Evolutionary conservation across 257 asterid species (phyloP), one percentile per base, ranked within the genome.

Genomic region (Striga asiatica): DNA sequence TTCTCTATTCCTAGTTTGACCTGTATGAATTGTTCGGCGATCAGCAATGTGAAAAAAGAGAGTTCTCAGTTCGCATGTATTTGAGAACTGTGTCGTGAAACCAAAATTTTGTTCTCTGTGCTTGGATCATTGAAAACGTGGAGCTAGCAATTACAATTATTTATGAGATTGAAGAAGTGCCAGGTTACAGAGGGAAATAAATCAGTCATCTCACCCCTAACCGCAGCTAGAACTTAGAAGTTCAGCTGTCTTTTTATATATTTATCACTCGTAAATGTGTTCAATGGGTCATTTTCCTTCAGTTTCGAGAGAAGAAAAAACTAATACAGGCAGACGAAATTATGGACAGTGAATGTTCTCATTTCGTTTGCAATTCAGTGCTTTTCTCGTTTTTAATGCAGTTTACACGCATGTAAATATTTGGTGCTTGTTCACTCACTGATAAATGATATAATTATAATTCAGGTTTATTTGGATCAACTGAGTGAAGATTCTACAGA

Each of bases 391-490:
- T 9, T 53, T 3, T 63, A n/a, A n/a, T 24, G 10, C 29, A 16
- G 25, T 20, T 46, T 54, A 52, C n/a, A n/a, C n/a, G n/a, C n/a
- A n/a, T 22, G 28, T 48, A 5, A 21, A 20, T 37, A 47, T 53
- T 10, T 19, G 2, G 2, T 50, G 16, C 41, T 41, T 18, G 11
- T 29, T n/a, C 18, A 21, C 8, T 6, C 61, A 48, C 37, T 12
- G 48, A 67, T 59, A 18, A 22, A 31, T 65, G 61, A 60, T 56
- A 28, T 52, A 21, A 13, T 71, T 60, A 9, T 28, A 50, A 49
- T 49, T 65, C 84, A 84, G 95, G 95, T 66, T 62, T 78, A 81
- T 74, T 59, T 70, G 18, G 96, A 84, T 67, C 80, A 69, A 66
- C 71, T 69, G 64, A 54, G 60, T 42, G 97, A 81, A 65, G 89